These are phyloP conservation scores for Fraxinus quadrangulata DNA, from an alignment of 257 asterid species.

Conservation along the genomic window DNA sequence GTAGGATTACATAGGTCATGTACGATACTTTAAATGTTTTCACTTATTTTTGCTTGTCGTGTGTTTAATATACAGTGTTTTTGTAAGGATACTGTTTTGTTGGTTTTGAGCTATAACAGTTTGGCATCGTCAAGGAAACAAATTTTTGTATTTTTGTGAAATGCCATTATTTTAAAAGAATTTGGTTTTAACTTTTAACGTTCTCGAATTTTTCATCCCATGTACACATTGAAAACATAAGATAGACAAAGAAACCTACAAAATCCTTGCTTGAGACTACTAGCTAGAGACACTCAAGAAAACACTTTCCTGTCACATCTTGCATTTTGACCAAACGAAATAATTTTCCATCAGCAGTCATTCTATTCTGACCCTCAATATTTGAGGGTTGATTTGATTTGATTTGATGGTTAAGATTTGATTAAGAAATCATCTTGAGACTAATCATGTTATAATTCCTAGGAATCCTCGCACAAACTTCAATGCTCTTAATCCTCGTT, in stretches of 20 bases:
- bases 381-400: slow-evolving; percentile 44
- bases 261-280: neutral
- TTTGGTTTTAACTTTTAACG: neutral
- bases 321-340: slow-evolving; percentile 30
- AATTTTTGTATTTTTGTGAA: neutral
- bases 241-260: neutral
- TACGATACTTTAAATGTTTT: neutral
- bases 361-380: slow-evolving; percentile 29
- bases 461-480: slow-evolving; percentile 15
- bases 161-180: too few species aligned
- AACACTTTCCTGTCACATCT: slow-evolving; percentile 56
- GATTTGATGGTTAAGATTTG: slow-evolving; percentile 68
- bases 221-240: neutral
- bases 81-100: neutral
- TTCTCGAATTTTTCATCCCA: too few species aligned
- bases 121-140: neutral
- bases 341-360: slow-evolving; percentile 38
- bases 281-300: slow-evolving; percentile 13
- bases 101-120: neutral
- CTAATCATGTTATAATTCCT: slow-evolving; percentile 20
- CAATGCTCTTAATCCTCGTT: slow-evolving; percentile 4
- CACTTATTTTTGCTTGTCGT: neutral
- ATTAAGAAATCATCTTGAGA: slow-evolving; percentile 36
- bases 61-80: neutral
- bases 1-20: too few species aligned